Percentiles rank a stretch among this genome's conserved stretches.
These are phyloP conservation scores for Exophiala mesophila DNA, from an alignment of 2,329 filamentous ascomycete species.

Conservation along the genomic window DNA sequence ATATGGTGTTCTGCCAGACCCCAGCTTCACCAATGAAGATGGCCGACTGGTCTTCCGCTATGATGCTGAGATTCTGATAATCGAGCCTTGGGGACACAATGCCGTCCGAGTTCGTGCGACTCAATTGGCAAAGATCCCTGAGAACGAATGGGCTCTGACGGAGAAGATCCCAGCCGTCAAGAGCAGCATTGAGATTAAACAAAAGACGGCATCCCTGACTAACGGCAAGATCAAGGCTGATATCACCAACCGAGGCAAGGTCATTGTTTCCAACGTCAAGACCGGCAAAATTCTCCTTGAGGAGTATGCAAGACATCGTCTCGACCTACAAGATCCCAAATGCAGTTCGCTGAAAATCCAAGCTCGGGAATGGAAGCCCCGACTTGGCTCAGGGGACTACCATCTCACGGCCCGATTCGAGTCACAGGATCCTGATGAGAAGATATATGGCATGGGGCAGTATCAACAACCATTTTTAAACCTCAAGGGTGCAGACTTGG, in stretches of 20 bases:
- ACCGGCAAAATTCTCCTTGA: conserved; percentile 44
- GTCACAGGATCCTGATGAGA: conserved; percentile 49
- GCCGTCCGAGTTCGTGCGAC: conserved; percentile 35
- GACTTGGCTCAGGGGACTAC: conserved; percentile 46
- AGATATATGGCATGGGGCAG: conserved; percentile 63
- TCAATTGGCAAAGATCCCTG: conserved; percentile 32
- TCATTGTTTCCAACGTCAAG: conserved; percentile 41
- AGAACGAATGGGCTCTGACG: conserved; percentile 36
- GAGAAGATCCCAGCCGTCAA: background rate
- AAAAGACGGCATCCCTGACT: conserved; percentile 3
- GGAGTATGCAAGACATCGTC: conserved; percentile 49
- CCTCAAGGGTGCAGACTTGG: conserved; percentile 57
- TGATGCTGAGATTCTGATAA: conserved; percentile 35
- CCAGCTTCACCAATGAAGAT: conserved; percentile 24
- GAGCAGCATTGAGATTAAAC: background rate
- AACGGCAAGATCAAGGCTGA: conserved; percentile 48
- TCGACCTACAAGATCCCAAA: conserved; percentile 52
- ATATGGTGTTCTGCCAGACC: background rate
- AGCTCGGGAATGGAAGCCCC: conserved; percentile 55
- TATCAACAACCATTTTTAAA: conserved; percentile 61
- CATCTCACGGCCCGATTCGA: conserved; percentile 57
- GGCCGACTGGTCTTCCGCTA: conserved; percentile 34
- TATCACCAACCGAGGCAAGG: conserved; percentile 45
- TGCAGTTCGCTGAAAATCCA: conserved; percentile 54
- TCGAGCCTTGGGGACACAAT: conserved; percentile 36